A percentile compares a stretch with the other conserved stretches of the same genome.
These are phyloP conservation scores for Metschnikowia reukaufii DNA, from an alignment of 805 yeast species.

Conservation along the genomic window DNA sequence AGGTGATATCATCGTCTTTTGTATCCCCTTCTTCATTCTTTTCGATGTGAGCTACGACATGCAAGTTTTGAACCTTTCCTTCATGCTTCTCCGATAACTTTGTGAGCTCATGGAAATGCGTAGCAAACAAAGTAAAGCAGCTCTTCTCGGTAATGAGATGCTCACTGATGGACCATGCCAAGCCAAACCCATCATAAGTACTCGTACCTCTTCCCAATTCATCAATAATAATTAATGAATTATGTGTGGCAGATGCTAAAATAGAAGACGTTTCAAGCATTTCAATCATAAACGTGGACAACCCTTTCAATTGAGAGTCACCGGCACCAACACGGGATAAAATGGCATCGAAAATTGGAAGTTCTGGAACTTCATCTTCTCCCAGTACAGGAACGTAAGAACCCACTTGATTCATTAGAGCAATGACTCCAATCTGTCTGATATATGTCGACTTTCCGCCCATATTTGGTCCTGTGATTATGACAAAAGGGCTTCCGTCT, in stretches of 20 bases:
- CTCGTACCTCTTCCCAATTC: conserved; percentile 92
- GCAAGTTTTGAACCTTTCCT: conserved; percentile 70
- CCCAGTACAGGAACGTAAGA: conserved; percentile 79
- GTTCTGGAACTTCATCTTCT: conserved; percentile 50
- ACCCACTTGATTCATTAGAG: conserved; percentile 86
- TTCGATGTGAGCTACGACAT: conserved; percentile 90
- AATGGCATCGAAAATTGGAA: conserved; percentile 85
- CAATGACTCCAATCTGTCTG: conserved; percentile 83
- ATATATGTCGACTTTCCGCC: conserved; percentile 96
- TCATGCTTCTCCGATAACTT: conserved; percentile 62
- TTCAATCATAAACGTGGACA: conserved; percentile 95
- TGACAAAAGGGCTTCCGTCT: conserved; percentile 60
- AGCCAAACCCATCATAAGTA: conserved; percentile 94
- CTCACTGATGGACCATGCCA: conserved; percentile 96
- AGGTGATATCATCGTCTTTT: conserved; percentile 64
- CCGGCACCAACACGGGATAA: conserved; percentile 98
- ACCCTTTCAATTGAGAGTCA: conserved; percentile 94
- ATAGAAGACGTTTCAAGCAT: conserved; percentile 94
- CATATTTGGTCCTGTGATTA: conserved; percentile 96
- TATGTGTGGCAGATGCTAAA: conserved; percentile 70
- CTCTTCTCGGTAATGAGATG: conserved; percentile 67
- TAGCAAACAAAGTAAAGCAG: conserved; percentile 89
- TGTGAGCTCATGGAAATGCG: conserved; percentile 96
- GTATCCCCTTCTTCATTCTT: conserved; percentile 39
- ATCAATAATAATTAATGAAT: conserved; percentile 85